Conservation (phyloP, 192 early-diverging fungal species). For the Backusella morwellensis region DNA sequence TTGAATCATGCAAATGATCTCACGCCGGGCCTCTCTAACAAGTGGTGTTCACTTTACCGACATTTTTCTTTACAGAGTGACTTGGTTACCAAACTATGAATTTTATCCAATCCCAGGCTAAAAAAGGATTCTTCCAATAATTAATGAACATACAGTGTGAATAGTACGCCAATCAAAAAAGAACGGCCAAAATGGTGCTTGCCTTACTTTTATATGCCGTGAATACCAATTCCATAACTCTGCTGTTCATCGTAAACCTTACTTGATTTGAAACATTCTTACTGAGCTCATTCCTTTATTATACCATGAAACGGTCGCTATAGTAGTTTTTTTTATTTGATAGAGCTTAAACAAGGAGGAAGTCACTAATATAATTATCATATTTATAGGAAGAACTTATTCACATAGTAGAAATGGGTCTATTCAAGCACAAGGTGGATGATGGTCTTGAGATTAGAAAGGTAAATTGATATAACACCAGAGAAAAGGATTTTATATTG, state of each 20-base stretch:
- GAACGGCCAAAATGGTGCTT: too few species aligned
- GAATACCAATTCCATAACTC: constrained; percentile 45
- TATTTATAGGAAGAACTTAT: constrained; percentile 68
- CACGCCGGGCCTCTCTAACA: too few species aligned
- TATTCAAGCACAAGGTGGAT: constrained; percentile 93
- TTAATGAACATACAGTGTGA: too few species aligned
- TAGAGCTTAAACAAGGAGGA: too few species aligned
- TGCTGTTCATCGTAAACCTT: constrained; percentile 83
- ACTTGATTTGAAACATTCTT: constrained; percentile 71
- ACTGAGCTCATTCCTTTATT: constrained; percentile 53
- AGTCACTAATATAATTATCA: background rate
- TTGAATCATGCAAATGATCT: too few species aligned
- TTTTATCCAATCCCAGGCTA: too few species aligned
- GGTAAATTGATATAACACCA: constrained; percentile 19
- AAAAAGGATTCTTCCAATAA: too few species aligned
- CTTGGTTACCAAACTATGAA: too few species aligned
- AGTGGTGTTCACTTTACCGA: too few species aligned
- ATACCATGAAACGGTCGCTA: constrained; percentile 54
- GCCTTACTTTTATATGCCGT: too few species aligned
- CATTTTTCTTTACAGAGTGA: too few species aligned
- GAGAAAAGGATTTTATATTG: constrained; percentile 7
- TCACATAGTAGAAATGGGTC: constrained; percentile 91
- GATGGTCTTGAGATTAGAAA: constrained; percentile 91
- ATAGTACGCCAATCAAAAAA: too few species aligned
- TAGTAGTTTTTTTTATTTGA: constrained; percentile 20